These are phyloP conservation scores for Geosmithia flava DNA, from an alignment of 2,329 filamentous ascomycete species.

Conservation along the genomic window DNA sequence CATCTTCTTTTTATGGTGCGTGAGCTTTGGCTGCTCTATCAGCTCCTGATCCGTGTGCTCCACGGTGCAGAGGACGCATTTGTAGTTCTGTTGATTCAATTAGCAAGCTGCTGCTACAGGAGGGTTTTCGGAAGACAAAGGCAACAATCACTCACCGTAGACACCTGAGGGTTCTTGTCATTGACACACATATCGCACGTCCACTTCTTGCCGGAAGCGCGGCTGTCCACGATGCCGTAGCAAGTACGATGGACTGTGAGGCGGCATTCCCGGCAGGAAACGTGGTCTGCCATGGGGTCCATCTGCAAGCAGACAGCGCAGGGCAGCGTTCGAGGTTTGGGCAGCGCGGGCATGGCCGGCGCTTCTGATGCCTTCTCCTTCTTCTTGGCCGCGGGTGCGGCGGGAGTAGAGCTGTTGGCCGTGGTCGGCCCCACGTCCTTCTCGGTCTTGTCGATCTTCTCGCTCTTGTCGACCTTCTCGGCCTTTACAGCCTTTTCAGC, in stretches of 20 bases:
- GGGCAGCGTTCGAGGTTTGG: constrained; percentile 65
- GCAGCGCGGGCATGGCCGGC: constrained; percentile 49
- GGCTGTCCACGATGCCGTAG: constrained; percentile 70
- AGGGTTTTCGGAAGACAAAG: background rate
- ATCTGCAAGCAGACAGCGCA: constrained; percentile 74
- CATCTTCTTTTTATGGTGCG: constrained; percentile 66
- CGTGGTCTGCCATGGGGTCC: constrained; percentile 58
- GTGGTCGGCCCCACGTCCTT: background rate
- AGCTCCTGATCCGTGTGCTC: constrained; percentile 72
- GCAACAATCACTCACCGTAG: constrained; percentile 52
- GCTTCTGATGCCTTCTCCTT: constrained; percentile 45
- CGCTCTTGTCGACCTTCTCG: constrained; percentile 50
- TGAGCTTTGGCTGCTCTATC: constrained; percentile 51
- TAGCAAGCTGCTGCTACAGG: background rate
- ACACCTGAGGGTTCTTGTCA: constrained; percentile 82
- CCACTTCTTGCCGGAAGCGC: constrained; percentile 75
- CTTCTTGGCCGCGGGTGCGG: constrained; percentile 32
- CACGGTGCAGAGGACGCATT: constrained; percentile 84
- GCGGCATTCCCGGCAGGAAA: constrained; percentile 78
- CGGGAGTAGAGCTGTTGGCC: background rate
- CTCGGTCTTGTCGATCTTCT: constrained; percentile 16
- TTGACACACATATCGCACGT: constrained; percentile 92
- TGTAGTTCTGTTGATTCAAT: constrained; percentile 47
- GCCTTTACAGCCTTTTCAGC: constrained; percentile 38
- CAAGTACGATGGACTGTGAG: constrained; percentile 85